Evolutionary conservation across 2,329 filamentous ascomycete genomes (phyloP).

Genomic region (Ophiostoma tasmaniense): DNA sequence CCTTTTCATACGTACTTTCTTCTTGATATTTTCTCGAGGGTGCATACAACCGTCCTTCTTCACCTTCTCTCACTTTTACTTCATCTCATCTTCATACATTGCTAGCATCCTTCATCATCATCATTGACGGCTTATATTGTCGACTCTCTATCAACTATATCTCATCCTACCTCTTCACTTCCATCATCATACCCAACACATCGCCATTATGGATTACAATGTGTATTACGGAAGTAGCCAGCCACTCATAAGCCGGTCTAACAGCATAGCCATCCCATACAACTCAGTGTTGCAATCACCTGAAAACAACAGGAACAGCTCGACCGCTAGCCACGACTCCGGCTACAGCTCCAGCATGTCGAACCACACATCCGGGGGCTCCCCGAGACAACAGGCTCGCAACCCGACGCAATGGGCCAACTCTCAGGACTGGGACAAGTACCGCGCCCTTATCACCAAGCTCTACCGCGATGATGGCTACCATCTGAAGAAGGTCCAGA

Average conservation of each 20-base stretch:
- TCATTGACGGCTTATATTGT: neutral
- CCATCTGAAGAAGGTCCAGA: slow-evolving; percentile 25
- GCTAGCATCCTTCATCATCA: neutral
- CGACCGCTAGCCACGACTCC: neutral
- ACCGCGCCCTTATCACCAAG: slow-evolving; percentile 24
- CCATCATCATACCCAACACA: neutral
- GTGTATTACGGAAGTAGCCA: neutral
- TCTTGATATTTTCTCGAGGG: neutral
- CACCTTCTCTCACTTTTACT: neutral
- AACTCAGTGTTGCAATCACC: neutral
- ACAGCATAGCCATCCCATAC: neutral
- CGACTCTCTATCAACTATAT: neutral
- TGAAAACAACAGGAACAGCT: neutral
- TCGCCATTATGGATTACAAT: neutral
- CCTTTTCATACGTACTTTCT: neutral
- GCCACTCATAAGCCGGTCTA: neutral
- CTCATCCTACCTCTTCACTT: neutral
- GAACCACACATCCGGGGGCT: neutral
- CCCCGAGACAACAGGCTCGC: neutral
- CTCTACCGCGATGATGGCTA: slow-evolving; percentile 25
- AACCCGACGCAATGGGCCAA: neutral
- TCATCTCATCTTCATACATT: neutral
- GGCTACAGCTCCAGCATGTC: neutral
- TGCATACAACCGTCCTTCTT: neutral
- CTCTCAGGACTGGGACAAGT: slow-evolving; percentile 24